phyloP scores from a whole-genome alignment of 441 rosid species.

The Bocquillonia castaneifolia region DNA sequence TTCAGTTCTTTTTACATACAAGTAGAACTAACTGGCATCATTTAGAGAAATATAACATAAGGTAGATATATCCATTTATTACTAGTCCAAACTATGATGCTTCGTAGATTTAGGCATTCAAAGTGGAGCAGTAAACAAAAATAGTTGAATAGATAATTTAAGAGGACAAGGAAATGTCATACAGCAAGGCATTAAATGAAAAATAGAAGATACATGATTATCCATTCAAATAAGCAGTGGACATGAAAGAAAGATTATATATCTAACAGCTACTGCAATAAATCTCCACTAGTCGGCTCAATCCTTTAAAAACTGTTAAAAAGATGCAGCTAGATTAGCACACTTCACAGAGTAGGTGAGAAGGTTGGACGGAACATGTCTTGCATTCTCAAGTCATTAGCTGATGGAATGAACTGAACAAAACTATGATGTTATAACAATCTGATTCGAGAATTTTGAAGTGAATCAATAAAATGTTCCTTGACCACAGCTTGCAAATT shows the following conservation, averaged over 20 bases:
- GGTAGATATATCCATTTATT: background rate
- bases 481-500: background rate
- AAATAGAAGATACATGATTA: background rate
- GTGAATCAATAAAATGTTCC: background rate
- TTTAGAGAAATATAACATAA: conserved; percentile 2
- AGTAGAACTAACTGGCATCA: background rate
- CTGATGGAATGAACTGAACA: conserved; percentile 1
- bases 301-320: background rate
- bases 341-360: background rate
- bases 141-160: background rate
- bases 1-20: conserved; percentile 9
- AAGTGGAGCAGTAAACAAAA: background rate
- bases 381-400: background rate
- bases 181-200: background rate
- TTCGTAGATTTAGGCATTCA: background rate
- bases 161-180: background rate
- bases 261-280: background rate
- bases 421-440: background rate
- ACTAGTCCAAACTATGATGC: background rate
- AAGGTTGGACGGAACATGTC: background rate
- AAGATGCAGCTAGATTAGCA: background rate
- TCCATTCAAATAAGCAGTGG: background rate
- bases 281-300: background rate
- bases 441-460: background rate
- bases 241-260: background rate